These are phyloP conservation scores for Alternaria angustiovoidea DNA, from an alignment of 2,329 filamentous ascomycete genomes.

Conservation along the genomic window DNA sequence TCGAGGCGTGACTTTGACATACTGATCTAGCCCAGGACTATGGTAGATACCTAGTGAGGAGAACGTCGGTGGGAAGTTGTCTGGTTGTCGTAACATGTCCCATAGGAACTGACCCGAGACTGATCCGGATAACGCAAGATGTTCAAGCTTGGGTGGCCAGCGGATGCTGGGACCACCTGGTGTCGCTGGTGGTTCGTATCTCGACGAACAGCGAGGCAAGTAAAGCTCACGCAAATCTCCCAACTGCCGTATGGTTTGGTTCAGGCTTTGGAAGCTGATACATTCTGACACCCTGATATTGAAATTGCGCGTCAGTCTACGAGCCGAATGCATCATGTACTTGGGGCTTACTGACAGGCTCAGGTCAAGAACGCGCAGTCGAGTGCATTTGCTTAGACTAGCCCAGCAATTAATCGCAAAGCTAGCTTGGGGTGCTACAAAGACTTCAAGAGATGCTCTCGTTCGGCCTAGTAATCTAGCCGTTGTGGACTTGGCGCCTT, in stretches of 20 bases:
- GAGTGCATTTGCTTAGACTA: conserved; percentile 63
- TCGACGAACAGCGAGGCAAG: conserved; percentile 53
- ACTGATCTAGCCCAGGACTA: conserved; percentile 51
- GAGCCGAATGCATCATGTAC: background rate
- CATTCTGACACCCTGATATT: conserved; percentile 54
- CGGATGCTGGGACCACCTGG: conserved; percentile 31
- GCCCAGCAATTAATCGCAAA: conserved; percentile 67
- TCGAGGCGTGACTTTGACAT: background rate
- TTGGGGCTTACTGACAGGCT: conserved; percentile 45
- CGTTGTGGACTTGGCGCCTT: conserved; percentile 65
- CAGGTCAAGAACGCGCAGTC: conserved; percentile 61
- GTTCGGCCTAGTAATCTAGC: conserved; percentile 64
- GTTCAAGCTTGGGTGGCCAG: conserved; percentile 56
- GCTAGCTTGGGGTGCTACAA: conserved; percentile 65
- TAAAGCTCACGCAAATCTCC: conserved; percentile 55
- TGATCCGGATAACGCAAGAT: conserved; percentile 55
- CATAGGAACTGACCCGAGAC: conserved; percentile 54
- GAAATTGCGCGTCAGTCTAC: background rate
- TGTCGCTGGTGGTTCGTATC: conserved; percentile 33
- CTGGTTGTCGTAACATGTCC: conserved; percentile 44
- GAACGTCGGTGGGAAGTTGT: conserved; percentile 42
- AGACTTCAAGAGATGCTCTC: conserved; percentile 61
- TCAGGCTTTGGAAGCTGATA: conserved; percentile 59
- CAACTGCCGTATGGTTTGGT: conserved; percentile 60
- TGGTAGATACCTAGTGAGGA: conserved; percentile 50